phyloP scores from a whole-genome alignment of 2,329 filamentous ascomycete species.

The Botrytis medusae region DNA sequence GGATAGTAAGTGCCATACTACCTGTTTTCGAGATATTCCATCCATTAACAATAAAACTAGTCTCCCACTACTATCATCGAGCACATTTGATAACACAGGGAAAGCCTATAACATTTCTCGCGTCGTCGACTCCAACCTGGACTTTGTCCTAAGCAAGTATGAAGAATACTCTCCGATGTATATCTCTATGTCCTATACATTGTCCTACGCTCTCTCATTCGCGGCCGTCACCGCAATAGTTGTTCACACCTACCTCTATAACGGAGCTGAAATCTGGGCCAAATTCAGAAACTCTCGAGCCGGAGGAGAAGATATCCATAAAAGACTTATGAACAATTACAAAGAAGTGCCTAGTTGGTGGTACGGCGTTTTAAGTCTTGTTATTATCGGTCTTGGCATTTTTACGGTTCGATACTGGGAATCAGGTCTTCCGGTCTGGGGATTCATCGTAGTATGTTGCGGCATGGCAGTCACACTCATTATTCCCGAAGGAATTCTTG shows the following conservation, averaged over 20 bases:
- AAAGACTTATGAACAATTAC: conserved; percentile 50
- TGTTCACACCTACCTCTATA: conserved; percentile 64
- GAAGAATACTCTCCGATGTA: conserved; percentile 10
- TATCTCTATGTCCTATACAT: not conserved
- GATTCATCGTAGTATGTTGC: conserved; percentile 33
- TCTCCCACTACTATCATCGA: conserved; percentile 4
- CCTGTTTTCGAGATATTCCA: fast-evolving
- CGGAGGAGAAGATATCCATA: conserved; percentile 47
- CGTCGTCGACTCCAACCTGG: conserved; percentile 53
- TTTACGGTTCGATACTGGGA: conserved; percentile 10
- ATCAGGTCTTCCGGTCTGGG: conserved; percentile 48
- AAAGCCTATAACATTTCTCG: conserved; percentile 60
- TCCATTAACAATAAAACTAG: not conserved
- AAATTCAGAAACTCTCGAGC: conserved; percentile 2
- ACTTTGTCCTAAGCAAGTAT: conserved; percentile 5
- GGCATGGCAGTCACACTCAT: conserved; percentile 33
- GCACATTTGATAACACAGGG: conserved; percentile 60
- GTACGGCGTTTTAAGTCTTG: conserved; percentile 49
- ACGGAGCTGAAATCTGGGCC: conserved; percentile 59
- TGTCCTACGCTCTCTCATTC: conserved; percentile 65
- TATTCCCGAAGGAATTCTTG: conserved; percentile 42
- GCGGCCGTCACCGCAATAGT: conserved; percentile 73
- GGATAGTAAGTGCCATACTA: conserved; percentile 43
- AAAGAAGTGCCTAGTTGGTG: conserved; percentile 53
- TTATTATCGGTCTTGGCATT: conserved; percentile 46